Evolutionary conservation across 2,329 filamentous ascomycete species (phyloP), one percentile per base, ranked within the genome.

Genomic region (Aspergillus aculeatus): DNA sequence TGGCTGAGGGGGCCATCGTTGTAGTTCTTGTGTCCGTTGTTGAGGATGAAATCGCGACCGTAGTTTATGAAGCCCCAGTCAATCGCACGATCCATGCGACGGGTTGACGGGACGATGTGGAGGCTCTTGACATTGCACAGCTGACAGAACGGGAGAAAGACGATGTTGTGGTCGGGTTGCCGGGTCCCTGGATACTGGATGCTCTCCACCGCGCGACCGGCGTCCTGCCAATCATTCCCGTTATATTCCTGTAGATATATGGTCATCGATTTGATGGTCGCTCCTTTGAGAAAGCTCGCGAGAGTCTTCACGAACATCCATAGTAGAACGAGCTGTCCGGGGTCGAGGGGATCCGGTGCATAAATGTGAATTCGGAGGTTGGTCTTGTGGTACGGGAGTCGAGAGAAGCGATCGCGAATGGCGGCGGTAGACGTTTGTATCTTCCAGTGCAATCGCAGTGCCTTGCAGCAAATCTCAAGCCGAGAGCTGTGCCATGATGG

Each of bases 91-190:
- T 48, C 57, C 14, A 58, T 35, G n/a, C 47, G 21, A 9, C 29
- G 47, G 10, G 57, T 38, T 21, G 54, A 38, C 12, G 57, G 21
- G 7, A 31, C 1, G 10, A 58, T n/a, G 10, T 14, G 21, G 4
- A 58, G 41, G 29, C 9, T 16, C 3, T 24, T 14, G 4, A 54
- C 44, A 4, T 50, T 54, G 12, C 2, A 24, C 50, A 58, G 29
- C 5, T 7, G 19, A 19, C 57, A 58, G 23, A 58, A 50, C 9
- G 50, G 44, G 5, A 41, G 16, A 31, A 58, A 58, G 7, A 50
- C 47, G 4, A 58, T 47, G 23, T 54, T 29, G n/a, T 58, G 50
- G 19, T 54, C 57, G 2, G 57, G 57, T 24, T 41, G 57, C 5
- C 1, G 23, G n/a, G 9, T 4, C 7, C 29, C 21, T 0, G 57